These are phyloP conservation scores for Metschnikowia kofuensis DNA, from an alignment of 805 yeast genomes.

Conservation along the genomic window DNA sequence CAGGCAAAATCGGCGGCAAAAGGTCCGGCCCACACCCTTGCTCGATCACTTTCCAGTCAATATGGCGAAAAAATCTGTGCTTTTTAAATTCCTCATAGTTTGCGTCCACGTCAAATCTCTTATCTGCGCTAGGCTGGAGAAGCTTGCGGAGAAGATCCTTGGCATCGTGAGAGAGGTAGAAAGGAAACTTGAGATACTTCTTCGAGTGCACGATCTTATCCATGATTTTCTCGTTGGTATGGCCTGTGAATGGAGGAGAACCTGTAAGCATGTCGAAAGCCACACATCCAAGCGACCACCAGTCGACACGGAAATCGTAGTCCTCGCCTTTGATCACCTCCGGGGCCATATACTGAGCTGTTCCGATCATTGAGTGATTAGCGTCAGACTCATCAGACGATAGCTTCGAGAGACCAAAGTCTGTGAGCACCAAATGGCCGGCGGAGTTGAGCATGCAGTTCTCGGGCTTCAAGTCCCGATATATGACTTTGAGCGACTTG, in stretches of 20 bases:
- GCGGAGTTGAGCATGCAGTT: conserved; percentile 42
- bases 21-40: conserved; percentile 41
- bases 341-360: conserved; percentile 88
- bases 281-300: conserved; percentile 92
- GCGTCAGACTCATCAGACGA: conserved; percentile 32
- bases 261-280: conserved; percentile 80
- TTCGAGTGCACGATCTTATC: conserved; percentile 69
- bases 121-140: conserved; percentile 64
- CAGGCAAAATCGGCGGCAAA: conserved; percentile 78
- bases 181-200: conserved; percentile 60
- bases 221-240: conserved; percentile 68
- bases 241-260: conserved; percentile 85
- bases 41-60: conserved; percentile 64
- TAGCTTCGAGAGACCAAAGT: conserved; percentile 44
- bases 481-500: conserved; percentile 35
- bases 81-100: conserved; percentile 52
- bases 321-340: conserved; percentile 76
- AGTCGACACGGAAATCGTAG: conserved; percentile 79
- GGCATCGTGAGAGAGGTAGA: conserved; percentile 74
- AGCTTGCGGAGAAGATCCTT: conserved; percentile 68
- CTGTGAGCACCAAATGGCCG: conserved; percentile 44
- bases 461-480: conserved; percentile 45
- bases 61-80: conserved; percentile 73
- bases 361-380: conserved; percentile 62
- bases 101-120: conserved; percentile 54